A percentile compares a stretch with the other conserved stretches of the same genome.
Conservation (phyloP, 768 basidiomycete species). For the Trametes elegans region DNA sequence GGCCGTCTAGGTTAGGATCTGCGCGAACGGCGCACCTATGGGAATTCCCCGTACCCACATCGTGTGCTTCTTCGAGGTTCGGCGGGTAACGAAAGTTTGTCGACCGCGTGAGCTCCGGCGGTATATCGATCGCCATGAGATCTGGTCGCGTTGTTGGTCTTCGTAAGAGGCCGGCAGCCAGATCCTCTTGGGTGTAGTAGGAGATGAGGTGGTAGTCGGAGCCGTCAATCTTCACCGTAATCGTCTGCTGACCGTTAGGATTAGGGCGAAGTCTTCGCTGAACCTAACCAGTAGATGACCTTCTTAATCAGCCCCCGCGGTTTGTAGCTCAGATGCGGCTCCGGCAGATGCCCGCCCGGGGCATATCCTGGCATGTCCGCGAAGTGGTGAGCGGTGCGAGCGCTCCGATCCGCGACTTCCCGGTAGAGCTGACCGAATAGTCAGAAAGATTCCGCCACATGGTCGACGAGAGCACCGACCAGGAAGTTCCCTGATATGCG, state of each 20-base stretch:
- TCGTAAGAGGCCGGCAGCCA: constrained; percentile 64
- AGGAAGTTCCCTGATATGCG: constrained; percentile 85
- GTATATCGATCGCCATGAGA: constrained; percentile 70
- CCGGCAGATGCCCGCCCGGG: constrained; percentile 15
- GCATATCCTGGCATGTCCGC: constrained; percentile 17
- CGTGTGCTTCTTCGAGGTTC: constrained; percentile 61
- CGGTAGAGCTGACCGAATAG: constrained; percentile 63
- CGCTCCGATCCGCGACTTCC: constrained; percentile 69
- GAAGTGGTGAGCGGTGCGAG: constrained; percentile 39
- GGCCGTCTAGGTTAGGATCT: constrained; percentile 4
- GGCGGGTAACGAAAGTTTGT: constrained; percentile 85
- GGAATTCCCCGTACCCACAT: constrained; percentile 50
- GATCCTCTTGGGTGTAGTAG: constrained; percentile 81
- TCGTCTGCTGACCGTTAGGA: constrained; percentile 52
- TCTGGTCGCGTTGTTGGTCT: constrained; percentile 69
- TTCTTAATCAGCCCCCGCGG: constrained; percentile 80
- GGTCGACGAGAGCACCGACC: constrained; percentile 40
- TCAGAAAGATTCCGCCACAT: constrained; percentile 1
- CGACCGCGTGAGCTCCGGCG: constrained; percentile 72
- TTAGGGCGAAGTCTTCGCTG: background rate
- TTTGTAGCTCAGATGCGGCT: constrained; percentile 27
- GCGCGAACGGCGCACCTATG: constrained; percentile 51
- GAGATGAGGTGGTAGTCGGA: constrained; percentile 82
- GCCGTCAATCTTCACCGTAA: constrained; percentile 76
- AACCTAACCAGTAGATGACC: constrained; percentile 36